phyloP scores from a whole-genome alignment of 257 asterid genomes.

The Lycium ferocissimum region DNA sequence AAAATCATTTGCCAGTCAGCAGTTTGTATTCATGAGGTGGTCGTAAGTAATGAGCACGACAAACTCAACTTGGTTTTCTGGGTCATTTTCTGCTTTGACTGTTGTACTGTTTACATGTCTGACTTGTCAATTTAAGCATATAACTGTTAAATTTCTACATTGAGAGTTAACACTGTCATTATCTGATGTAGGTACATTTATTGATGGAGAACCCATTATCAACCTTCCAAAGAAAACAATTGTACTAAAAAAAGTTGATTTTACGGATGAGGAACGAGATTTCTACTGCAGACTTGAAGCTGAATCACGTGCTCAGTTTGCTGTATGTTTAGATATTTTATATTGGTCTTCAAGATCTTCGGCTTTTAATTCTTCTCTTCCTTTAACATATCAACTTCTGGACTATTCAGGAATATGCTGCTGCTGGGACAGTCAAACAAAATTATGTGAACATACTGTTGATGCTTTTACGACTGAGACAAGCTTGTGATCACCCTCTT shows the following conservation, averaged over 20 bases:
- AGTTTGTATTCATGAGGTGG: not conserved
- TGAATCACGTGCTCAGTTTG: slow-evolving; percentile 93
- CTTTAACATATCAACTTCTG: slow-evolving; percentile 35
- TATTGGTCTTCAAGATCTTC: slow-evolving; percentile 32
- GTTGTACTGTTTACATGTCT: slow-evolving; percentile 17
- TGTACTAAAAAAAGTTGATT: slow-evolving; percentile 77
- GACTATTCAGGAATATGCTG: slow-evolving; percentile 80
- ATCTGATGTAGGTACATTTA: slow-evolving; percentile 61
- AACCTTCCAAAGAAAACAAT: slow-evolving; percentile 83
- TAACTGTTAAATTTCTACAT: not conserved
- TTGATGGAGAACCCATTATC: slow-evolving; percentile 95
- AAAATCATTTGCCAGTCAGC: slow-evolving; percentile 7
- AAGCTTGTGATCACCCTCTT: slow-evolving; percentile 99
- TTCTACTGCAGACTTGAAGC: slow-evolving; percentile 90
- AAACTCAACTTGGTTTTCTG: slow-evolving; percentile 19
- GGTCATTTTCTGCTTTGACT: not conserved
- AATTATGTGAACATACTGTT: slow-evolving; percentile 88
- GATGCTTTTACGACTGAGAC: slow-evolving; percentile 97
- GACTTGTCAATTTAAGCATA: not conserved
- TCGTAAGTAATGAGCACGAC: not conserved
- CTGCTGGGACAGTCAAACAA: slow-evolving; percentile 96
- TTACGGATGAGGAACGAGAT: slow-evolving; percentile 80
- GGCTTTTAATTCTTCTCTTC: slow-evolving; percentile 15
- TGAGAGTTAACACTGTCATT: slow-evolving; percentile 16
- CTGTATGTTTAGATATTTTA: slow-evolving; percentile 62